Percentiles rank a stretch among this genome's conserved stretches.
phyloP scores from a whole-genome alignment of 495 filamentous ascomycete genomes.

The Penicillium macrosclerotiorum region DNA sequence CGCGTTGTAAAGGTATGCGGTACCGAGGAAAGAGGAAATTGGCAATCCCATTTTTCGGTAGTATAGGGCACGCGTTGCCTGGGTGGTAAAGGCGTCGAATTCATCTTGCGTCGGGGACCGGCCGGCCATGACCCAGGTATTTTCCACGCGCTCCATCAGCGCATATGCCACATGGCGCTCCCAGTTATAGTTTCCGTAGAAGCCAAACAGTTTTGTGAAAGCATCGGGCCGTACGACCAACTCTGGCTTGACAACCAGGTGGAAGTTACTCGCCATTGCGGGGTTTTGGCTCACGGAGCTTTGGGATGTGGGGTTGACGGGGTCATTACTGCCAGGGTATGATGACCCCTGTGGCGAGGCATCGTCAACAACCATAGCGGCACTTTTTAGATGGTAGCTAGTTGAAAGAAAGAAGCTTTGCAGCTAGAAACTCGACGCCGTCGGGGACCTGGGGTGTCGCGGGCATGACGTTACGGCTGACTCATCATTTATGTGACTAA shows the following conservation, averaged over 20 bases:
- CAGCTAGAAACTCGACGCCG: background rate
- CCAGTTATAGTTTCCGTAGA: constrained; percentile 25
- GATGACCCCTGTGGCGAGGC: constrained; percentile 19
- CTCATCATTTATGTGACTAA: no score
- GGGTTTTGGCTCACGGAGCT: constrained; percentile 5
- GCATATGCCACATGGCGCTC: constrained; percentile 3
- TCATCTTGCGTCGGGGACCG: constrained; percentile 36
- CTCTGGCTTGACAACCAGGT: constrained; percentile 17
- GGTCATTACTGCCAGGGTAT: constrained; percentile 4
- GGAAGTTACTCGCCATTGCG: constrained; percentile 12
- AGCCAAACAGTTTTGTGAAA: constrained; percentile 31
- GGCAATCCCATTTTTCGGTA: constrained; percentile 19
- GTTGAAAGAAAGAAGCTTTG: background rate
- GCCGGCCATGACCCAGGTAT: constrained; percentile 14
- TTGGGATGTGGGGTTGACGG: background rate
- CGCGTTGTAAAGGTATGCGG: constrained; percentile 8
- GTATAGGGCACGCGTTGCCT: constrained; percentile 21
- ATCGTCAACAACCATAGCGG: constrained; percentile 26
- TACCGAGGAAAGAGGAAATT: constrained; percentile 7
- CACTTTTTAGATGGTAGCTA: background rate
- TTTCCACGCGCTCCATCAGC: constrained; percentile 18
- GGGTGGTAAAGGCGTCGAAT: constrained; percentile 32
- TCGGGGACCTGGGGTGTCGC: background rate
- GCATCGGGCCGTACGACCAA: constrained; percentile 20
- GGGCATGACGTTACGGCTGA: constrained; percentile 6